Percentiles rank a stretch among this genome's conserved stretches.
phyloP scores from a whole-genome alignment of 2,329 filamentous ascomycete species.

The Blumeriella jaapii region DNA sequence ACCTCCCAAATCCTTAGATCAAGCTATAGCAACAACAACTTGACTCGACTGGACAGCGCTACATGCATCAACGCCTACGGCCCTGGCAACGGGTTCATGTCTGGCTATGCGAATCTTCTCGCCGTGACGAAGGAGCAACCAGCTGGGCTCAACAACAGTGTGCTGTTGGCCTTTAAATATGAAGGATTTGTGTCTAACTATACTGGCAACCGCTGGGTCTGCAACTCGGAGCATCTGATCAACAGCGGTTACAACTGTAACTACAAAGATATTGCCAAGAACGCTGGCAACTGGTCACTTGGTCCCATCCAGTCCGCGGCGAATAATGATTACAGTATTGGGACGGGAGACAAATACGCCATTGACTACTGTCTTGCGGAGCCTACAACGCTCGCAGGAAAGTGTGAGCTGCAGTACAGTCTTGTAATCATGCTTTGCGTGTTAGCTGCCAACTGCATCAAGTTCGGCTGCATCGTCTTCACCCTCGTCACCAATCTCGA shows the following conservation, averaged over 20 bases:
- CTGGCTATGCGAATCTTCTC: slow-evolving; percentile 13
- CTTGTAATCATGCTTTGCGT: slow-evolving; percentile 14
- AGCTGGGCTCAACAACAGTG: slow-evolving; percentile 6
- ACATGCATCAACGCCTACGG: slow-evolving; percentile 18
- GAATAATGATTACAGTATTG: slow-evolving; percentile 1
- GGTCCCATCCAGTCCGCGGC: slow-evolving; percentile 1
- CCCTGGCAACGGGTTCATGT: slow-evolving; percentile 6
- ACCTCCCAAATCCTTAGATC: slow-evolving; percentile 4
- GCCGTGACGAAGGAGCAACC: slow-evolving; percentile 14
- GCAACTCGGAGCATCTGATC: slow-evolving; percentile 11
- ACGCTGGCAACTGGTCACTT: slow-evolving; percentile 13
- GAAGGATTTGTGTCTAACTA: slow-evolving; percentile 14
- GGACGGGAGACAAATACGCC: slow-evolving; percentile 7
- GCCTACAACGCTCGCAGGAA: slow-evolving; percentile 7
- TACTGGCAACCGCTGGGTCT: slow-evolving; percentile 18
- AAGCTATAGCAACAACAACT: slow-evolving; percentile 3
- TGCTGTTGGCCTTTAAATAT: slow-evolving; percentile 15
- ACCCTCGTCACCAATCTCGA: slow-evolving; percentile 8
- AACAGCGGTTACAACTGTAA: slow-evolving; percentile 14
- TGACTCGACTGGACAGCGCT: slow-evolving; percentile 11
- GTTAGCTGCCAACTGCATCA: slow-evolving; percentile 11
- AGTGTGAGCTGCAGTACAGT: slow-evolving; percentile 16
- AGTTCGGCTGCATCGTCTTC: slow-evolving; percentile 11
- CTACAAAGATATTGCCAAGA: slow-evolving; percentile 10
- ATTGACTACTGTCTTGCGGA: slow-evolving; percentile 19